phyloP scores from a whole-genome alignment of 441 rosid species.

The Aquilaria agallochum region DNA sequence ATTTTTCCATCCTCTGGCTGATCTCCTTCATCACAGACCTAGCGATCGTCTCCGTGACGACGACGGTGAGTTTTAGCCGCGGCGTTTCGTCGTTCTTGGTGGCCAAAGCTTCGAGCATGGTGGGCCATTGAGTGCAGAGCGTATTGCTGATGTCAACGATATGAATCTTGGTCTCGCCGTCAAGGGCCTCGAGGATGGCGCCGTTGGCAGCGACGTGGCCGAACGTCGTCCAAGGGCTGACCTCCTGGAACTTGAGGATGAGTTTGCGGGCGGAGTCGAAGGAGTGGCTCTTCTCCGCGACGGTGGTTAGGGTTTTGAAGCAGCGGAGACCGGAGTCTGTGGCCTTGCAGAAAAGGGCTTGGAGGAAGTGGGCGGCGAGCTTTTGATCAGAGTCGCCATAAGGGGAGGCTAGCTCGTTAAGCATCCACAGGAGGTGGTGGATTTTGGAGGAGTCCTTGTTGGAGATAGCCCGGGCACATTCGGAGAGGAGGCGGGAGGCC shows the following conservation, averaged over 20 bases:
- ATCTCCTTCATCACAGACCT: slow-evolving; percentile 61
- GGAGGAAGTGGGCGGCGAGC: slow-evolving; percentile 61
- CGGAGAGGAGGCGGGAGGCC: slow-evolving; percentile 58
- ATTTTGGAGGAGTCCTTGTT: slow-evolving; percentile 60
- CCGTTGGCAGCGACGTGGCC: slow-evolving; percentile 81
- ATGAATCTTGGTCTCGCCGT: slow-evolving; percentile 62
- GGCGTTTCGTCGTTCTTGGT: slow-evolving; percentile 71
- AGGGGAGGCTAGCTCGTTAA: slow-evolving; percentile 71
- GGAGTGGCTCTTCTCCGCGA: slow-evolving; percentile 52
- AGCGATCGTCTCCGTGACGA: slow-evolving; percentile 41
- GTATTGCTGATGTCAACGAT: slow-evolving; percentile 72
- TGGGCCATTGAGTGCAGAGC: slow-evolving; percentile 90
- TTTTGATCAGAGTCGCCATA: slow-evolving; percentile 77
- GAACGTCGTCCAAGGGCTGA: slow-evolving; percentile 78
- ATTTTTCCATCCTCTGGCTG: slow-evolving; percentile 75
- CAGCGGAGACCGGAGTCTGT: slow-evolving; percentile 57
- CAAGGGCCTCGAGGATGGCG: slow-evolving; percentile 67
- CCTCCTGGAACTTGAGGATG: slow-evolving; percentile 75
- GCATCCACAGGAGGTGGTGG: slow-evolving; percentile 74
- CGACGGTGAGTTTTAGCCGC: slow-evolving; percentile 57
- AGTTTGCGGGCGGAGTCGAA: slow-evolving; percentile 62
- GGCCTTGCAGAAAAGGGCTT: slow-evolving; percentile 68
- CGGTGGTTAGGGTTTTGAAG: slow-evolving; percentile 58
- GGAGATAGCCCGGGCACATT: slow-evolving; percentile 71
- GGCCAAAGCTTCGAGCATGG: slow-evolving; percentile 64